Evolutionary conservation across 2,329 filamentous ascomycete species (phyloP).

Genomic region (Diaporthe citriasiana): DNA sequence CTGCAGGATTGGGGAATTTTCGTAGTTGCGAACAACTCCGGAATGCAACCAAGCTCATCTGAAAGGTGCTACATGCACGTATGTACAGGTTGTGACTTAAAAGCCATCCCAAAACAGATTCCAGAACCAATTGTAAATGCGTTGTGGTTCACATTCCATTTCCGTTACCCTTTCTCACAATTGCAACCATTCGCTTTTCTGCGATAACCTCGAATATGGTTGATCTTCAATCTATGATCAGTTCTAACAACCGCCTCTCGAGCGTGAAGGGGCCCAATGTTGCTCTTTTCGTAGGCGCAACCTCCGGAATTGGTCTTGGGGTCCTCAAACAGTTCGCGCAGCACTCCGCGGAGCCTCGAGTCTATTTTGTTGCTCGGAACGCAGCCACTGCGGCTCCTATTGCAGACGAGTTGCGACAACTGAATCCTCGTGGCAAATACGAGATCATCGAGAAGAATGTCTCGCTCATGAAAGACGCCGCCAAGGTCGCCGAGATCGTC

Average conservation of each 20-base stretch:
- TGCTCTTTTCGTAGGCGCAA: slow-evolving; percentile 29
- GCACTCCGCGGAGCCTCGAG: slow-evolving; percentile 19
- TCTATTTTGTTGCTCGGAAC: slow-evolving; percentile 31
- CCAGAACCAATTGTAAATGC: neutral
- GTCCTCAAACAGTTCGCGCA: slow-evolving; percentile 32
- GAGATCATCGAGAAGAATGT: slow-evolving; percentile 56
- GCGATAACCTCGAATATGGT: slow-evolving; percentile 8
- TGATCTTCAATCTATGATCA: slow-evolving; percentile 24
- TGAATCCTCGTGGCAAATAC: slow-evolving; percentile 55
- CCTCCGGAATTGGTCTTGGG: slow-evolving; percentile 28
- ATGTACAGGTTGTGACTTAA: neutral
- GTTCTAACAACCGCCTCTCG: slow-evolving; percentile 23
- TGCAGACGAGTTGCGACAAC: slow-evolving; percentile 52
- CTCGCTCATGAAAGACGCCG: slow-evolving; percentile 53
- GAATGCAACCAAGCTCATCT: neutral
- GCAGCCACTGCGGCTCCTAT: slow-evolving; percentile 44
- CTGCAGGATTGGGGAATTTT: neutral
- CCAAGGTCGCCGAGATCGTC: slow-evolving; percentile 50
- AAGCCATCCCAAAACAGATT: neutral
- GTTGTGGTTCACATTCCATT: neutral
- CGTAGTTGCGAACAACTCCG: slow-evolving; percentile 27
- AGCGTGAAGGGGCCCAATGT: slow-evolving; percentile 25
- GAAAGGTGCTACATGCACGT: neutral
- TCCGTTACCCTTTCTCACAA: neutral
- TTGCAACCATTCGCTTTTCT: slow-evolving; percentile 12